Conservation (phyloP, 768 basidiomycete species). For the Boletus vermiculosoides region DNA sequence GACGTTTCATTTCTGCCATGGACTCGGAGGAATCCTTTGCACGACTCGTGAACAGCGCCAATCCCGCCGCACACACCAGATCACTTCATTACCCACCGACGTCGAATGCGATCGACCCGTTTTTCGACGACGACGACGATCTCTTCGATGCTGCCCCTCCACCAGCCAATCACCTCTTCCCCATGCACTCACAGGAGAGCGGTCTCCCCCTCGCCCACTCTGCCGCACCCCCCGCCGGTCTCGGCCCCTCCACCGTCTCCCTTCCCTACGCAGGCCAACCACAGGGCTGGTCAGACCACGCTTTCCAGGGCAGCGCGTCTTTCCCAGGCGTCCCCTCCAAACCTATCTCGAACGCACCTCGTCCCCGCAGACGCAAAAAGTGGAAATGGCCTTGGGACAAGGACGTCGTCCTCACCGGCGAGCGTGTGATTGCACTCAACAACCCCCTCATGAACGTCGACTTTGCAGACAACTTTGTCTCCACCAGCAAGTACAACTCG, state of each 20-base stretch:
- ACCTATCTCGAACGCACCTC: background rate
- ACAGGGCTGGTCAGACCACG: conserved; percentile 69
- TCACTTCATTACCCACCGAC: conserved; percentile 54
- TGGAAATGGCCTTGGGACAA: conserved; percentile 90
- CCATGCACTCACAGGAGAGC: conserved; percentile 47
- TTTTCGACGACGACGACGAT: conserved; percentile 83
- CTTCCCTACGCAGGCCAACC: conserved; percentile 43
- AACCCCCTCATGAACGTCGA: conserved; percentile 63
- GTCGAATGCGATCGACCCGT: conserved; percentile 56
- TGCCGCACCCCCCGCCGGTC: conserved; percentile 62
- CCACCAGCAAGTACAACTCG: conserved; percentile 93
- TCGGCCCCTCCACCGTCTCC: conserved; percentile 48
- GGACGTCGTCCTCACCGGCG: conserved; percentile 60
- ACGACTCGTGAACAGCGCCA: conserved; percentile 25
- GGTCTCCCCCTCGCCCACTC: conserved; percentile 55
- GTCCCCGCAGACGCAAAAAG: conserved; percentile 24
- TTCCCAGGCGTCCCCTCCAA: conserved; percentile 34
- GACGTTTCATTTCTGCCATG: conserved; percentile 8
- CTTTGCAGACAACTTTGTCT: conserved; percentile 79
- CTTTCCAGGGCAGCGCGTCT: conserved; percentile 44
- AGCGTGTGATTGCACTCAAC: conserved; percentile 82
- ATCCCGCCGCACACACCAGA: conserved; percentile 23
- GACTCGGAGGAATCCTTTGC: conserved; percentile 30
- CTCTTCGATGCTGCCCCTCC: conserved; percentile 8
- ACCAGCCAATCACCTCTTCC: background rate